A percentile compares a stretch with the other conserved stretches of the same genome.
phyloP scores from a whole-genome alignment of 768 basidiomycete genomes.

The Boletus subcaerulescens region DNA sequence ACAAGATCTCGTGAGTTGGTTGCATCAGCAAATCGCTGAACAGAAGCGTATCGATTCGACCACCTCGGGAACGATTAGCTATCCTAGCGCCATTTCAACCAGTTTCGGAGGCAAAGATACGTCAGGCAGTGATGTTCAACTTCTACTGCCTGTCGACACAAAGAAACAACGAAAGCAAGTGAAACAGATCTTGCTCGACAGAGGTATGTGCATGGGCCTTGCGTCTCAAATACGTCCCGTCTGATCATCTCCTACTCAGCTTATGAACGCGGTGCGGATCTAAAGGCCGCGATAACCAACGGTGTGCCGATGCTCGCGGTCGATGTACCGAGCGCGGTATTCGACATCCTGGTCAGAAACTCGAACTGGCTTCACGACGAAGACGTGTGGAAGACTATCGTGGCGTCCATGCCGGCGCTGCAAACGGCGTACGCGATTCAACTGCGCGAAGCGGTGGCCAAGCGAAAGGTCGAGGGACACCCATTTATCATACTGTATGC shows the following conservation, averaged over 20 bases:
- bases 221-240: neutral
- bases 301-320: conserved; percentile 70
- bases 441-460: conserved; percentile 62
- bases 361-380: conserved; percentile 71
- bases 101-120: conserved; percentile 35
- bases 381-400: conserved; percentile 65
- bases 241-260: conserved; percentile 37
- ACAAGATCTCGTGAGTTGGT: conserved; percentile 70
- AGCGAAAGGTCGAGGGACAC: conserved; percentile 62
- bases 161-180: conserved; percentile 75
- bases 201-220: conserved; percentile 41
- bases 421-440: conserved; percentile 63
- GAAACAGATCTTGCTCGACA: conserved; percentile 66
- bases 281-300: conserved; percentile 57
- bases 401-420: conserved; percentile 52
- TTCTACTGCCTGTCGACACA: conserved; percentile 62
- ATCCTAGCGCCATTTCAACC: conserved; percentile 38
- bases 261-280: conserved; percentile 55
- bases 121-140: conserved; percentile 48
- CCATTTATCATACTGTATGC: conserved; percentile 61
- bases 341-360: conserved; percentile 58
- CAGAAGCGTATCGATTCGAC: conserved; percentile 71
- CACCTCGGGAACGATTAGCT: conserved; percentile 53
- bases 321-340: conserved; percentile 58
- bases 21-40: conserved; percentile 75